Percentiles rank a stretch among this genome's conserved stretches.
Evolutionary conservation across 768 basidiomycete species (phyloP).

Genomic region (Podaxis pistillaris): DNA sequence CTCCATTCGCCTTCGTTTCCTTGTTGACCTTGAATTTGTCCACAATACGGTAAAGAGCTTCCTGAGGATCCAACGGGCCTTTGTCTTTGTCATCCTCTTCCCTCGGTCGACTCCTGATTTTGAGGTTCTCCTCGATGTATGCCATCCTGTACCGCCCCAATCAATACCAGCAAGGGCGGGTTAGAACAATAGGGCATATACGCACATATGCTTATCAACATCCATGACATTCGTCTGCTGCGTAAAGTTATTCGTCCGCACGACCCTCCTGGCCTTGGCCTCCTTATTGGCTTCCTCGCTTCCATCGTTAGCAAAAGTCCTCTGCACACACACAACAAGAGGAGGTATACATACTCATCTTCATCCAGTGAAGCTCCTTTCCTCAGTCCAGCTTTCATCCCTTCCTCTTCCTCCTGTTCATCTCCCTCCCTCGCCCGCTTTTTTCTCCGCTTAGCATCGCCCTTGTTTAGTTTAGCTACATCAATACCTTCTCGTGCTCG

Average conservation of each 20-base stretch:
- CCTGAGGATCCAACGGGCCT: conserved; percentile 64
- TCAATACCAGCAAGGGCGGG: neutral
- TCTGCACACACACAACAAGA: neutral
- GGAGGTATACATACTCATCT: conserved; percentile 51
- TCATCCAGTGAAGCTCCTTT: conserved; percentile 51
- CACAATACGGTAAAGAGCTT: conserved; percentile 73
- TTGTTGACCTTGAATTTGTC: conserved; percentile 64
- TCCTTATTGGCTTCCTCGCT: conserved; percentile 68
- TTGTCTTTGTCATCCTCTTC: conserved; percentile 45
- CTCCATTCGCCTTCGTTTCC: conserved; percentile 49
- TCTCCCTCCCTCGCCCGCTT: conserved; percentile 52
- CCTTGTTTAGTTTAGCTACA: conserved; percentile 77
- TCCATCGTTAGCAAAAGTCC: neutral
- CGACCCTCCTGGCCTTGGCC: conserved; percentile 68
- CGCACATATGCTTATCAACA: conserved; percentile 98
- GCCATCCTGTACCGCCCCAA: conserved; percentile 72
- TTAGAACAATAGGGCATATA: conserved; percentile 12
- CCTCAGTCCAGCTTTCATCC: conserved; percentile 49
- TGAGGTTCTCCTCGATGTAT: conserved; percentile 94
- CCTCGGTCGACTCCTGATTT: conserved; percentile 58
- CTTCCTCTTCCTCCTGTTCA: conserved; percentile 22
- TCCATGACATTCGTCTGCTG: conserved; percentile 95
- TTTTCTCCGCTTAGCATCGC: conserved; percentile 74
- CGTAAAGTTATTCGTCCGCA: conserved; percentile 91
- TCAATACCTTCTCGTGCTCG: conserved; percentile 83